Evolutionary conservation across 148 eudicot species (phyloP).

Genomic region (Cornus florida): DNA sequence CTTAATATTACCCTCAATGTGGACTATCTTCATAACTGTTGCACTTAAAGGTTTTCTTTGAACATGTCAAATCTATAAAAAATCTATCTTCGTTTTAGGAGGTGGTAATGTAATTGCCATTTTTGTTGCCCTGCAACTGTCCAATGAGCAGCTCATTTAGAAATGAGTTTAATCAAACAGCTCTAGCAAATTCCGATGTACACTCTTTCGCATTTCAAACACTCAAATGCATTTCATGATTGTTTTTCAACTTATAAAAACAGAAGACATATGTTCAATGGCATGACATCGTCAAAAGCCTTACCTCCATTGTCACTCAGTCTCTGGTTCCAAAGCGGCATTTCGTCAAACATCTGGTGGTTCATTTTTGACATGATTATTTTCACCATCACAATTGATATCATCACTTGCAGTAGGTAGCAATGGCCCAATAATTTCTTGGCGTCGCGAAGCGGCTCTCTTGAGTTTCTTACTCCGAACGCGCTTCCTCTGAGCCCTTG

Average conservation of each 20-base stretch:
- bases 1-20: too few species aligned
- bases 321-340: conserved; percentile 23
- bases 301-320: conserved; percentile 21
- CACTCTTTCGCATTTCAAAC: neutral
- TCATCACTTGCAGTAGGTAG: conserved; percentile 20
- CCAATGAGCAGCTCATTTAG: too few species aligned
- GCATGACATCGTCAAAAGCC: neutral
- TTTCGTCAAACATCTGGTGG: conserved; percentile 44
- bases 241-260: too few species aligned
- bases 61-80: too few species aligned
- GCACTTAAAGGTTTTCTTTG: too few species aligned
- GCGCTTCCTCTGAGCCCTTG: conserved; percentile 62
- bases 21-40: too few species aligned
- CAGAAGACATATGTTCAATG: neutral
- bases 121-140: neutral
- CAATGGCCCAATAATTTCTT: conserved; percentile 49
- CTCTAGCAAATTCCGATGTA: too few species aligned
- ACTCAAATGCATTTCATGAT: neutral
- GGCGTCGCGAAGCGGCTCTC: conserved; percentile 31
- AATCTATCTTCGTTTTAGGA: neutral
- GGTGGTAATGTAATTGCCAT: neutral
- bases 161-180: neutral
- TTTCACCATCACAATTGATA: neutral
- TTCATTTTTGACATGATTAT: neutral
- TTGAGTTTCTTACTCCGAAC: conserved; percentile 56